Base-by-base conservation (phyloP, 768 basidiomycete genomes). In the Lactarius vividus region DNA sequence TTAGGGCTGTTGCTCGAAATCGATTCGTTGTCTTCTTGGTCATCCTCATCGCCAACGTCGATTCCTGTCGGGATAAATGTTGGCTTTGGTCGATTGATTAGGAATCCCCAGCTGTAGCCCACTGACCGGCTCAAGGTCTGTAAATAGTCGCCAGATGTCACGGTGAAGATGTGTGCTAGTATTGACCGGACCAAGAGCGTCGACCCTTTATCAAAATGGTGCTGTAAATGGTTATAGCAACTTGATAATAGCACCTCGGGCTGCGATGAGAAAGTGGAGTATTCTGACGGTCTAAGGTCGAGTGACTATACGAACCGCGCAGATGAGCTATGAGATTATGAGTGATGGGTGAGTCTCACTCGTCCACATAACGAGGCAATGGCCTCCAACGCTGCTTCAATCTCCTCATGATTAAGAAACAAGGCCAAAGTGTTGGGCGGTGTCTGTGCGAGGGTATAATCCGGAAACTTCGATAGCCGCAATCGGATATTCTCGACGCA, bases 91-190 rank as follows among this genome's bases (percentile, higher is more conserved):
- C 20, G 61, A 63, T 39, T 16, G 64, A 54, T 3, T 49, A 61
- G 4, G 64, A 67, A 53, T 29, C 59, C 33, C 53, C 31, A 64
- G 53, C 73, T 72, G 57, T 79, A 86, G 0, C 90, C 89, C 23
- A 93, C 81, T 4, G 86, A 85, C 26, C 75, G 77, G 55, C 85
- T 85, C 0, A 92, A 74, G 31, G 79, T 73, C 46, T 82, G 78
- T 49, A 92, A 78, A 67, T 89, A 92, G 61, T 85, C 84, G 28
- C 78, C 79, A 0, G 90, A 92, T 0, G 85, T 79, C 42, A 77
- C 77, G 0, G 87, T 84, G 44, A 94, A 77, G n/a, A 92, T 81
- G 68, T 84, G 89, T 0, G 91, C 89, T 52, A 90, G 76, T 10
- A 83, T 78, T 1, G 88, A 85, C 23, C 74, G 79, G 62, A 88